A percentile compares a stretch with the other conserved stretches of the same genome.
phyloP scores from a whole-genome alignment of 768 basidiomycete species.

The Tremella fuciformis region DNA sequence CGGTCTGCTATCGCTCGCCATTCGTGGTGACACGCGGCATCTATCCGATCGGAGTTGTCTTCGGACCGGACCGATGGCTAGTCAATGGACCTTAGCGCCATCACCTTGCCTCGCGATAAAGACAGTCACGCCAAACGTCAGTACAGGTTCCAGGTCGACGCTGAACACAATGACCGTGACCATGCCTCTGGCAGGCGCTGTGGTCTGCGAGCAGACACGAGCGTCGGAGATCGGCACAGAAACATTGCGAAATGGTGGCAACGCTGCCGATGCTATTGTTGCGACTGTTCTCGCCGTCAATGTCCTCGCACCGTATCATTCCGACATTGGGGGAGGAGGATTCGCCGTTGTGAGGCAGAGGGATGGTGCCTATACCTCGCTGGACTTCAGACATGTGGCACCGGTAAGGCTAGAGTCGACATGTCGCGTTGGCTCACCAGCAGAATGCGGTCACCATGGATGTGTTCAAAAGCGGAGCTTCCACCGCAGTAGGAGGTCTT shows the following conservation, averaged over 20 bases:
- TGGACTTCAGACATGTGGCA: slow-evolving; percentile 43
- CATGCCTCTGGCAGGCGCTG: slow-evolving; percentile 22
- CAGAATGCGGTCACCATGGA: slow-evolving; percentile 31
- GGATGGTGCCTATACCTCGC: slow-evolving; percentile 25
- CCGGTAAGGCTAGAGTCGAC: slow-evolving; percentile 27
- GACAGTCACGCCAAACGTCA: too few species aligned
- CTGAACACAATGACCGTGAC: not conserved
- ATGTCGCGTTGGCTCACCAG: not conserved
- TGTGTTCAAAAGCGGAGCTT: slow-evolving; percentile 28
- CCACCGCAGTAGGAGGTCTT: slow-evolving; percentile 64
- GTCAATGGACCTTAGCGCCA: too few species aligned
- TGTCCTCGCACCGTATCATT: slow-evolving; percentile 33
- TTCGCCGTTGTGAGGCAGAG: slow-evolving; percentile 36
- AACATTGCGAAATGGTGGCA: slow-evolving; percentile 34
- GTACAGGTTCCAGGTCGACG: too few species aligned
- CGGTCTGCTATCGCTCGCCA: too few species aligned
- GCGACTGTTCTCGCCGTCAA: slow-evolving; percentile 39
- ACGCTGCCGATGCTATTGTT: slow-evolving; percentile 43
- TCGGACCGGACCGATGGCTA: too few species aligned
- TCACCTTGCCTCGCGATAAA: too few species aligned
- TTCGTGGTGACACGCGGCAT: too few species aligned
- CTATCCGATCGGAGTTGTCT: too few species aligned
- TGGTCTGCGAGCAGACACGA: slow-evolving; percentile 28
- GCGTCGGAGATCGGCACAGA: slow-evolving; percentile 35
- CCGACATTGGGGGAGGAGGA: slow-evolving; percentile 45